Conservation (phyloP, 805 yeast genomes). For the Zygoascus bituminiphila region DNA sequence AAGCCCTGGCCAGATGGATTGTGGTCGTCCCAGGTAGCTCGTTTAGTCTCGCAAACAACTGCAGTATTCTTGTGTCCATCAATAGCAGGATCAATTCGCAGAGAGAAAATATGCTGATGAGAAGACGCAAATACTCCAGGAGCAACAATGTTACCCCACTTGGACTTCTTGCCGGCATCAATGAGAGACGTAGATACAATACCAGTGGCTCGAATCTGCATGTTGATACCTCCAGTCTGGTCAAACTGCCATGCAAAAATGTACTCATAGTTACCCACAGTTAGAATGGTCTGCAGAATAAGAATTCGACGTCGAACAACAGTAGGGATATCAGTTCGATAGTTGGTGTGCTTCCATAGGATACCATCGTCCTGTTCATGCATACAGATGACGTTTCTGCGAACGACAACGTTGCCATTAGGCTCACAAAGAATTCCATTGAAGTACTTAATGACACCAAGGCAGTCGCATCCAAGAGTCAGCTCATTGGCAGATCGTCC, state of each 20-base stretch:
- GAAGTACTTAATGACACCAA: slow-evolving; percentile 70
- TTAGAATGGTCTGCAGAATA: slow-evolving; percentile 72
- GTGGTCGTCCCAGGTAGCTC: slow-evolving; percentile 45
- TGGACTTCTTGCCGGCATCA: slow-evolving; percentile 56
- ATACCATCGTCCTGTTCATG: slow-evolving; percentile 82
- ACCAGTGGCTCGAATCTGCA: slow-evolving; percentile 82
- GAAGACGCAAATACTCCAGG: slow-evolving; percentile 78
- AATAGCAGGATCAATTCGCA: slow-evolving; percentile 74
- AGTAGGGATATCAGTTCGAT: slow-evolving; percentile 62
- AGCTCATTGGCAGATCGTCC: slow-evolving; percentile 67
- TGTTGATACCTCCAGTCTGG: slow-evolving; percentile 69
- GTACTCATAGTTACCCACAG: slow-evolving; percentile 81
- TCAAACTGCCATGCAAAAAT: slow-evolving; percentile 62
- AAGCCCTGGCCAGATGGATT: slow-evolving; percentile 70
- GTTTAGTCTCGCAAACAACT: slow-evolving; percentile 58
- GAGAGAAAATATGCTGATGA: slow-evolving; percentile 73
- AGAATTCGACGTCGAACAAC: slow-evolving; percentile 68
- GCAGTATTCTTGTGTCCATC: slow-evolving; percentile 73
- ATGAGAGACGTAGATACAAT: slow-evolving; percentile 78
- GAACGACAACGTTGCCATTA: slow-evolving; percentile 52
- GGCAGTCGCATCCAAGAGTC: slow-evolving; percentile 73
- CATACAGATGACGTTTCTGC: slow-evolving; percentile 68
- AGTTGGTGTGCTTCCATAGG: slow-evolving; percentile 71
- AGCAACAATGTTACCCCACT: slow-evolving; percentile 65
- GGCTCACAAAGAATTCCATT: slow-evolving; percentile 53